These are phyloP conservation scores for Ceratobasidium sp. DNA, from an alignment of 1,284 basidiomycete genomes.

Conservation along the genomic window DNA sequence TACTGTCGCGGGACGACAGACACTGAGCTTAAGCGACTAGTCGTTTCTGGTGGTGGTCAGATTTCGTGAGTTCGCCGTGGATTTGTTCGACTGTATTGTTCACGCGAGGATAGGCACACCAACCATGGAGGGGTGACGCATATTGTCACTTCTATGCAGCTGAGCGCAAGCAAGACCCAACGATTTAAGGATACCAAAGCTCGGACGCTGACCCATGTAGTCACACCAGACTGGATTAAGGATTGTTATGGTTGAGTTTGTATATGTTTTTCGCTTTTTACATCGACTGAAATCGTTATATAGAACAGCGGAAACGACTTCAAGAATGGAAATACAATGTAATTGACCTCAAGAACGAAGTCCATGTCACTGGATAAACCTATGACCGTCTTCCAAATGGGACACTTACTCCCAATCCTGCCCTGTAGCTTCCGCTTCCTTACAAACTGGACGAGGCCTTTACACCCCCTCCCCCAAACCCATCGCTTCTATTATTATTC, in stretches of 20 bases:
- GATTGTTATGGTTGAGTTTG: constrained; percentile 35
- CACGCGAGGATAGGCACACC: constrained; percentile 6
- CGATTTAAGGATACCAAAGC: constrained; percentile 35
- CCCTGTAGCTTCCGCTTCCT: not conserved
- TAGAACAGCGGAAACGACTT: constrained; percentile 43
- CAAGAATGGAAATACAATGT: constrained; percentile 44
- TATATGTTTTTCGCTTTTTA: not conserved
- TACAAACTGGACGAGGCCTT: too few species aligned
- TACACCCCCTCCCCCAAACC: not conserved
- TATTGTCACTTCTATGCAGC: constrained; percentile 44
- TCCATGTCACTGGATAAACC: constrained; percentile 33
- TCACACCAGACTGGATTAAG: constrained; percentile 44
- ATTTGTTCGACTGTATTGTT: not conserved
- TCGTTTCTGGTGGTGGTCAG: constrained; percentile 41
- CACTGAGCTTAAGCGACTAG: constrained; percentile 42
- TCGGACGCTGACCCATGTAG: constrained; percentile 42
- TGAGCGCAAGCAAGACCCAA: constrained; percentile 44
- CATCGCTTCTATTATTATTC: constrained; percentile 24
- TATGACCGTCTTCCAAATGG: constrained; percentile 12
- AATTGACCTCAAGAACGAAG: constrained; percentile 36
- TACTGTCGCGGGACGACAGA: constrained; percentile 42
- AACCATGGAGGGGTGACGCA: constrained; percentile 42
- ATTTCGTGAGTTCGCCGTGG: constrained; percentile 36
- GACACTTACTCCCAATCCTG: constrained; percentile 7
- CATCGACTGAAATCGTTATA: not conserved